Percentiles rank a stretch among this genome's conserved stretches.
These are phyloP conservation scores for Leccinum arenicola DNA, from an alignment of 768 basidiomycete species.

Conservation along the genomic window DNA sequence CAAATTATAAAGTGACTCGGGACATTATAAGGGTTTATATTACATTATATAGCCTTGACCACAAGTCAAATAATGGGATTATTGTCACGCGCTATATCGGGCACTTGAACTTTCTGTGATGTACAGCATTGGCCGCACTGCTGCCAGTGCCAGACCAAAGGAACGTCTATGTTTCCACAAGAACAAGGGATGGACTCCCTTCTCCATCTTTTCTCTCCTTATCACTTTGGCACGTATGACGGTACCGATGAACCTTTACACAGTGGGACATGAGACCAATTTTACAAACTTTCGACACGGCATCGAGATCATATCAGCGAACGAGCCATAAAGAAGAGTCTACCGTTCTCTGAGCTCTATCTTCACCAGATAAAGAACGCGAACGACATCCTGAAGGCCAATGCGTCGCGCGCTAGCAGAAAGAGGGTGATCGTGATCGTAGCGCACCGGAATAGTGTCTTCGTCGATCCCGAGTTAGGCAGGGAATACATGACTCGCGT, in stretches of 20 bases:
- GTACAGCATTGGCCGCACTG: constrained; percentile 4
- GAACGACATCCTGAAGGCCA: constrained; percentile 3
- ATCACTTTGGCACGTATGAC: neutral
- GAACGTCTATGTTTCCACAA: neutral
- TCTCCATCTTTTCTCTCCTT: neutral
- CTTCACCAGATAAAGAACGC: neutral
- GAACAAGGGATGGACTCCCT: neutral
- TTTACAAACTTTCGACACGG: neutral
- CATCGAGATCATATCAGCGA: neutral
- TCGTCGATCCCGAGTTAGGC: neutral
- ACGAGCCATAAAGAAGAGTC: neutral
- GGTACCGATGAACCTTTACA: neutral
- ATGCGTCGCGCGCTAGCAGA: constrained; percentile 4
- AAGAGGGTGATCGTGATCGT: neutral
- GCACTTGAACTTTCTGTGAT: too few species aligned
- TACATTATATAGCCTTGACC: too few species aligned
- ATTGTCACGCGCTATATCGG: too few species aligned
- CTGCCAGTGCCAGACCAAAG: constrained; percentile 5
- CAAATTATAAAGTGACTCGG: too few species aligned
- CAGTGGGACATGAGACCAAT: too few species aligned
- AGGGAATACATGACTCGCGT: neutral
- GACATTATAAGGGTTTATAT: too few species aligned
- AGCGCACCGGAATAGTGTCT: neutral
- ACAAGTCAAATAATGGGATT: too few species aligned
- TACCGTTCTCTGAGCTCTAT: neutral